Base-by-base conservation (phyloP, 140 eudicot species). In the Stevia rebaudiana region DNA sequence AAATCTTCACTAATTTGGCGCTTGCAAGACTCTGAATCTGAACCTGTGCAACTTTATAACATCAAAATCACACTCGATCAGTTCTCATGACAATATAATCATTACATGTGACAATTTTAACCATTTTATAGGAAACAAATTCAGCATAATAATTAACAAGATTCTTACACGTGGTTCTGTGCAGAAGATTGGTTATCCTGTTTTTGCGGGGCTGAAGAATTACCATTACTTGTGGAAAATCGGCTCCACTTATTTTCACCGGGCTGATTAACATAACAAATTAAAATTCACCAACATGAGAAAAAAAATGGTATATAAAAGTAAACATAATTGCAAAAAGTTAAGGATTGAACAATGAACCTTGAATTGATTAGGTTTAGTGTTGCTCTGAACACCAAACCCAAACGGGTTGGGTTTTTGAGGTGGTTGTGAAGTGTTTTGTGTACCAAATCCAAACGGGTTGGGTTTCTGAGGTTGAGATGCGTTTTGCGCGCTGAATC, bases 161-260 rank as follows among this genome's bases (percentile, higher is more conserved):
- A 43, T 16, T 61, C 95, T 85, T 81, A 94, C 99, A 18, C 75
- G 63, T 88, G 99, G 62, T 30, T 61, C 48, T 89, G 63, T 55
- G 83, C 77, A 4, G 80, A 37, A 70, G 85, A 23, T 77, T 78
- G 88, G 53, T 68, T 80, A 22, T 76, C 81, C 50, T 83, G 57
- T 76, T 83, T 81, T 63, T 67, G 89, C 36, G 89, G 19, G 22
- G 76, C 82, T 51, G 81, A 11, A 10, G 82, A 51, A 73, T 23
- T 65, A 42, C 74, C 75, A 25, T 50, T 16, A 65, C 67, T 76
- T 37, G 82, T 71, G 50, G 90, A 64, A 60, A 68, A 72, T 37
- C 97, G 95, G 4, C 78, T 65, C 99, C 99, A 94, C 64, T 81
- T 94, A 79, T 94, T 94, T 64, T 94, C 97, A 78, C 86, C 92